phyloP scores from a whole-genome alignment of 2,329 filamentous ascomycete species.

The Aspergillus ibericus region DNA sequence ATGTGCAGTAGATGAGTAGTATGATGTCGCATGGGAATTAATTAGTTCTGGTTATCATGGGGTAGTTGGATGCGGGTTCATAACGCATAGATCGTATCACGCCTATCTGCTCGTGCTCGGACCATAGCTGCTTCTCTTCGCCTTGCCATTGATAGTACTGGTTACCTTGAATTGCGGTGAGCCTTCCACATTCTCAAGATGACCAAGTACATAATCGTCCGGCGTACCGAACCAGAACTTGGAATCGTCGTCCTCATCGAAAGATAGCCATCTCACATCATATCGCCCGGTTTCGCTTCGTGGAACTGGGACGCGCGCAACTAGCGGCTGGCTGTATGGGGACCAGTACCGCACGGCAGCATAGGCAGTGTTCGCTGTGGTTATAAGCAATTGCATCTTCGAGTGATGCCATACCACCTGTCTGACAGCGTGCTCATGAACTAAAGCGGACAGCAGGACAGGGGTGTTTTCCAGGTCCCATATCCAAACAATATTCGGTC shows the following conservation, averaged over 20 bases:
- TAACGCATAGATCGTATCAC: not conserved
- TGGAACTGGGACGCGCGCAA: conserved; percentile 32
- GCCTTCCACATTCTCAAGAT: conserved; percentile 25
- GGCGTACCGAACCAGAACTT: conserved; percentile 38
- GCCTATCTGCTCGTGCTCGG: conserved; percentile 21
- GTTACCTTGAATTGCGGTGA: conserved; percentile 28
- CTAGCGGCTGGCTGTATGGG: conserved; percentile 28
- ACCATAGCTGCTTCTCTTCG: conserved; percentile 16
- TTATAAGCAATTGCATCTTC: conserved; percentile 39
- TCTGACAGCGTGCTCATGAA: conserved; percentile 44
- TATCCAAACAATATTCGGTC: conserved; percentile 48
- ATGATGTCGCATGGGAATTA: no score
- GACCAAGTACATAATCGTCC: conserved; percentile 37
- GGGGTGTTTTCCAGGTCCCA: conserved; percentile 38
- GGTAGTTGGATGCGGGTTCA: not conserved
- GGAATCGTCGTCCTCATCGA: conserved; percentile 20
- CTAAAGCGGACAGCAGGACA: conserved; percentile 36
- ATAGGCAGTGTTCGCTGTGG: conserved; percentile 34
- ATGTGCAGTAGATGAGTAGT: not conserved
- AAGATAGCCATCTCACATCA: conserved; percentile 34
- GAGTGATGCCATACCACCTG: conserved; percentile 43
- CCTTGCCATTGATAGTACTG: conserved; percentile 29
- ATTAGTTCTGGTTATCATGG: not conserved
- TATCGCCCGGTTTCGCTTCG: conserved; percentile 38
- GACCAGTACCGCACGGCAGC: conserved; percentile 38